phyloP scores from a whole-genome alignment of 75 land plant genomes.

The Picea sitchensis region DNA sequence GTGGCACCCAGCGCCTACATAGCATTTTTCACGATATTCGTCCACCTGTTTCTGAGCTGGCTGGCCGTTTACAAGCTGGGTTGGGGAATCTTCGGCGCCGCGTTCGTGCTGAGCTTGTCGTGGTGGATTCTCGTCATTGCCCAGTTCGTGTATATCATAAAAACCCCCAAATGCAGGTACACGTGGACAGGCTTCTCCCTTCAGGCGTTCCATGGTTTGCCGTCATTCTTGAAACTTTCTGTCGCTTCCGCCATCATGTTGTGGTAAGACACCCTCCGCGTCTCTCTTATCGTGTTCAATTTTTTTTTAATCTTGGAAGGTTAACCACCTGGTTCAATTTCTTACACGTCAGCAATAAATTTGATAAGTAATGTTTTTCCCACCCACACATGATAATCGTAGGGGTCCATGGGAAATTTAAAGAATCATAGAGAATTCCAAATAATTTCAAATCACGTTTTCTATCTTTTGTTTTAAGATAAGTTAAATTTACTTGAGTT shows the following conservation, averaged over 20 bases:
- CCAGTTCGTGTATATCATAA: slow-evolving; percentile 40
- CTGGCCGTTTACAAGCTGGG: slow-evolving; percentile 33
- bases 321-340: no score
- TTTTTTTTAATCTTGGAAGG: no score
- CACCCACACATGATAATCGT: no score
- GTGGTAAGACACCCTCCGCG: slow-evolving; percentile 27
- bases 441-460: no score
- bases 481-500: no score
- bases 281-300: no score
- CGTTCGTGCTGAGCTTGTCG: slow-evolving; percentile 42
- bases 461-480: no score
- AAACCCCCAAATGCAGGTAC: slow-evolving; percentile 23
- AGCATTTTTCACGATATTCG: slow-evolving; percentile 19
- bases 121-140: slow-evolving; percentile 50
- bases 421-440: no score
- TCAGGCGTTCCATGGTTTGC: slow-evolving; percentile 42
- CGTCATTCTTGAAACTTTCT: slow-evolving; percentile 43
- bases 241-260: slow-evolving; percentile 60
- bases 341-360: no score
- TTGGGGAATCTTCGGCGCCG: slow-evolving; percentile 43
- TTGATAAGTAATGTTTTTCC: no score
- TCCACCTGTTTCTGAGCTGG: slow-evolving; percentile 50
- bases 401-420: no score
- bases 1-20: slow-evolving; percentile 47
- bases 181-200: slow-evolving; percentile 55